These are phyloP conservation scores for Cladophialophora chaetospira DNA, from an alignment of 2,329 filamentous ascomycete genomes.

Conservation along the genomic window DNA sequence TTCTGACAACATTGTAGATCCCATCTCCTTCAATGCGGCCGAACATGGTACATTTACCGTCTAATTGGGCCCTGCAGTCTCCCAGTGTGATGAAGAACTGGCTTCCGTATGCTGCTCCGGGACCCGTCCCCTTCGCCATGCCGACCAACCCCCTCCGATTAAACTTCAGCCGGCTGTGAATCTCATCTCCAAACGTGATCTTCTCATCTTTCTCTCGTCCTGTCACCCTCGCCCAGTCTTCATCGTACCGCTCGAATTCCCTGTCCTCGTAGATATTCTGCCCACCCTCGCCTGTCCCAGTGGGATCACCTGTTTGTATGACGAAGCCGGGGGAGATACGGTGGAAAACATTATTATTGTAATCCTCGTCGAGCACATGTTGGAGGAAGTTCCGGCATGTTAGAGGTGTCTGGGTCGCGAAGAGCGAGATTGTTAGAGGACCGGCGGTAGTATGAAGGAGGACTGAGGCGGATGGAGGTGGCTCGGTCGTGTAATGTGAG, in stretches of 20 bases:
- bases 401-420: conserved; percentile 89
- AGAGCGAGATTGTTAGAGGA: conserved; percentile 88
- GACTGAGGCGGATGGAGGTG: conserved; percentile 88
- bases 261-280: conserved; percentile 85
- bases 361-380: conserved; percentile 92
- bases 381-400: conserved; percentile 95
- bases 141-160: conserved; percentile 85
- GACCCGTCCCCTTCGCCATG: conserved; percentile 75
- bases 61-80: conserved; percentile 76
- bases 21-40: conserved; percentile 90
- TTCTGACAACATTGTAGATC: conserved; percentile 93
- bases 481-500: conserved; percentile 88
- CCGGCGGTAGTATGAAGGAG: conserved; percentile 87
- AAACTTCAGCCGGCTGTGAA: conserved; percentile 89
- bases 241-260: conserved; percentile 43
- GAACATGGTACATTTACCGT: conserved; percentile 89
- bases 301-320: conserved; percentile 91
- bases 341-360: conserved; percentile 91
- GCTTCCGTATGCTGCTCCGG: conserved; percentile 76
- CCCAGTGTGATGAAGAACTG: conserved; percentile 97
- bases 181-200: conserved; percentile 81
- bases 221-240: conserved; percentile 59
- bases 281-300: conserved; percentile 74
- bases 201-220: conserved; percentile 54
- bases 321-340: conserved; percentile 90